Evolutionary conservation across 345 rosid species (phyloP), one percentile per base, ranked within the genome.

Genomic region (Corymbia maculata): DNA sequence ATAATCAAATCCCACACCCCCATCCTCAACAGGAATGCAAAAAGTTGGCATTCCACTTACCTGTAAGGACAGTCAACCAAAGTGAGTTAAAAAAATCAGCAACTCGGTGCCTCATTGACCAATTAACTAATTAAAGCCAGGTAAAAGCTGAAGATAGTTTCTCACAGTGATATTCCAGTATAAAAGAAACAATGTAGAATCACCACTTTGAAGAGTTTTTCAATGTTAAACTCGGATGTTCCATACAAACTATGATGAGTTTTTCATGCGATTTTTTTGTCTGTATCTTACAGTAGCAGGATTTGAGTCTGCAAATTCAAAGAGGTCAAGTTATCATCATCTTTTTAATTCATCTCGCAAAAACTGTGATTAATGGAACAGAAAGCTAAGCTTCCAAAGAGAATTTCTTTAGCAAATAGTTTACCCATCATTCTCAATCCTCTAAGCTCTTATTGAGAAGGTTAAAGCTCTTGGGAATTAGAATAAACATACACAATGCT

Each of bases 41-140:
- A 97, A 95, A 44, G 98, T 94, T 93, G 99, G 99, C 99, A 97
- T 97, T 91, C 99, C 99, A 85, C 99, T 96, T 88, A 97, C 99
- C 99, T 97, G 96, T 87, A 89, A 51, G 86, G 57, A 75, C 28
- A 75, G 84, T 75, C 15, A 42, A 75, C 28, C 49, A 75, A 75
- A 75, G 82, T 42, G 82, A 75, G 49, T 36, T 19, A 42, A 70
- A 19, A n/a, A 64, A 5, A 42, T 75, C 24, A 75, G 84, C 12
- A 75, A 42, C 8, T 75, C 49, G 19, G 84, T 75, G 84, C 49
- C 21, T 47, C 28, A 68, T 85, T 64, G 45, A 50, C 44, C 51
- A n/a, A 85, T 30, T 49, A 32, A 75, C 49, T 42, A 42, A 75
- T 44, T 21, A 42, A 19, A 75, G 82, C 49, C 49, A 75, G 36